Evolutionary conservation across 2,329 filamentous ascomycete genomes (phyloP), one percentile per base, ranked within the genome.

Genomic region (Fusarium sp.): DNA sequence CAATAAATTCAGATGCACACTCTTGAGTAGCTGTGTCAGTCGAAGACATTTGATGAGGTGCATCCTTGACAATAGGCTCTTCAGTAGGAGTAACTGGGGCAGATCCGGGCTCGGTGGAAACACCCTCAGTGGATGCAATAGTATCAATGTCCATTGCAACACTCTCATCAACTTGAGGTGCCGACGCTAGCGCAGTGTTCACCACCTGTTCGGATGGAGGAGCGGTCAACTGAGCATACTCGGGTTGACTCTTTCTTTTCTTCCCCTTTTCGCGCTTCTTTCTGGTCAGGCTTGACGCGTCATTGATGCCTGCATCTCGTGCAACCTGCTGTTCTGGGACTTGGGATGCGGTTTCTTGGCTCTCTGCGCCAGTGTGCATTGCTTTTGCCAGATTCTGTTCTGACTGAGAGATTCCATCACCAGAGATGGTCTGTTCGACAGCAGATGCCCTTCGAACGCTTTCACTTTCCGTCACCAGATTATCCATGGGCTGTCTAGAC

Each of bases 181-280:
- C 38, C 29, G 49, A 17, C 11, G 32, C 14, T 29, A 45, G 13
- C 17, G 33, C 37, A 11, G 15, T 8, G 32, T 51, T 29, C 11
- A 25, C 23, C 23, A 8, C 25, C 37, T 31, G 31, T 45, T 51
- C 53, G 7, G 31, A 8, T 15, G 32, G 36, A 9, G 17, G 13
- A 31, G 14, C 13, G 8, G 15, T 15, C 9, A 42, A 21, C 17
- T 59, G 31, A 6, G 15, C 31, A 19, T 41, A 17, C 21, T 15
- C 53, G 8, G 21, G 44, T 23, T 56, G 49, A 37, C 55, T 57
- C 45, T 56, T 57, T 43, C 54, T 61, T 27, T 48, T 65, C 50
- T 70, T 68, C 4, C 36, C 21, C 53, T 70, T 68, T 52, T 70
- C 72, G 46, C 71, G 75, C n/a, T 71, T 66, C 41, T 74, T 73